phyloP scores from a whole-genome alignment of 305 asterid species.

The Euphrasia arctica region DNA sequence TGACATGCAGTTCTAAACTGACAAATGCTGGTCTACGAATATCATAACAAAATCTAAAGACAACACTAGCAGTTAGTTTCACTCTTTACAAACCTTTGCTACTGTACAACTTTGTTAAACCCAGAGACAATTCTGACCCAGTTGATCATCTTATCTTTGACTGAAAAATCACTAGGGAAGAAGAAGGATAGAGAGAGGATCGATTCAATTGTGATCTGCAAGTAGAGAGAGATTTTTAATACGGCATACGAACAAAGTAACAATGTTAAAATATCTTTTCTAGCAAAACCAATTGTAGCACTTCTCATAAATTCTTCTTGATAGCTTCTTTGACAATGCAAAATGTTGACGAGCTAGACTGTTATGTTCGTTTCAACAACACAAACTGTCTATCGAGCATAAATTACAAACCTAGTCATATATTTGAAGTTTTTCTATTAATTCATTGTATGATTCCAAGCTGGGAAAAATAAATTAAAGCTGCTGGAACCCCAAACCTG shows the following conservation, averaged over 20 bases:
- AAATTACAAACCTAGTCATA: slow-evolving; percentile 1
- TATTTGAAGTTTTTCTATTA: slow-evolving; percentile 14
- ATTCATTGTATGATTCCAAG: slow-evolving; percentile 20
- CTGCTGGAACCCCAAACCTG: slow-evolving; percentile 20
- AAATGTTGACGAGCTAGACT: slow-evolving; percentile 14
- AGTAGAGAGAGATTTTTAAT: slow-evolving; percentile 22
- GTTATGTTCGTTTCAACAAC: slow-evolving; percentile 16
- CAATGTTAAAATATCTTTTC: slow-evolving; percentile 18
- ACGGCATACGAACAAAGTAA: slow-evolving; percentile 21
- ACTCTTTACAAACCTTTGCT: slow-evolving; percentile 69
- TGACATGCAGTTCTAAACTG: slow-evolving; percentile 31
- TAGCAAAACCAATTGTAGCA: slow-evolving; percentile 19
- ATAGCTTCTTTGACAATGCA: background rate
- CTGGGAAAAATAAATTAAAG: slow-evolving; percentile 14
- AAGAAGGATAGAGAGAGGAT: slow-evolving; percentile 61
- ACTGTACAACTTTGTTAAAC: slow-evolving; percentile 93
- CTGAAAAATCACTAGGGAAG: slow-evolving; percentile 75
- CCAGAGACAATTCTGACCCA: slow-evolving; percentile 79
- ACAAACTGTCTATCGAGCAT: slow-evolving; percentile 12
- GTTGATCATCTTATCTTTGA: slow-evolving; percentile 61
- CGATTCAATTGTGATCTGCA: slow-evolving; percentile 88
- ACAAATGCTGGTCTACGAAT: slow-evolving; percentile 8
- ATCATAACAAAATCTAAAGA: slow-evolving; percentile 18
- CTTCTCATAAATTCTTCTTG: slow-evolving; percentile 18
- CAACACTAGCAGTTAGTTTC: slow-evolving; percentile 23